phyloP scores from a whole-genome alignment of 164 flowering plant species.

The Magnolia changhungtana region DNA sequence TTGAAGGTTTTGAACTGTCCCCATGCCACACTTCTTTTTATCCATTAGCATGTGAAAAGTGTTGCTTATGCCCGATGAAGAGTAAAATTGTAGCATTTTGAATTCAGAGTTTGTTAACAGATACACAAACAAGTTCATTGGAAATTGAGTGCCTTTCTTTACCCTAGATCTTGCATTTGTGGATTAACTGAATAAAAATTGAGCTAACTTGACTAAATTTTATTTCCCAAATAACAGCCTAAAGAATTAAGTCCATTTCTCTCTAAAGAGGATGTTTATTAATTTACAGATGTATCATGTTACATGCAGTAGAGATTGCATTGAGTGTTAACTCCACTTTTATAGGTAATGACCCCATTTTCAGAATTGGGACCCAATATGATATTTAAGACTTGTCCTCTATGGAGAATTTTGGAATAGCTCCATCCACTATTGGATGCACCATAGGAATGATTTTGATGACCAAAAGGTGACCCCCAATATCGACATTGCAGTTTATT shows the following conservation, averaged over 20 bases:
- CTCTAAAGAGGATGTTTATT: too few relatives aligned
- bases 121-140: too few relatives aligned
- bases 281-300: too few relatives aligned
- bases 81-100: not conserved
- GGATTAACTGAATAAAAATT: too few relatives aligned
- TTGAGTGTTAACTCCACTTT: not conserved
- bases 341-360: not conserved
- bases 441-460: not conserved
- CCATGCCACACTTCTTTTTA: conserved; percentile 1
- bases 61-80: not conserved
- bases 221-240: too few relatives aligned
- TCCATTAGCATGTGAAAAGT: not conserved
- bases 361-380: not conserved
- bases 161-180: too few relatives aligned
- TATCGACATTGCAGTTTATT: not conserved
- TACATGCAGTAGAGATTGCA: too few relatives aligned
- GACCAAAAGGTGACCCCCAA: not conserved
- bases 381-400: not conserved
- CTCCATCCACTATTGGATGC: not conserved
- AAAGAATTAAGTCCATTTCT: too few relatives aligned
- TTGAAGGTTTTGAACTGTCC: conserved; percentile 56
- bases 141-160: too few relatives aligned
- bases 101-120: too few relatives aligned
- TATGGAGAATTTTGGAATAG: not conserved
- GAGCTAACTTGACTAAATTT: too few relatives aligned